Base-by-base conservation (phyloP, 2,329 filamentous ascomycete genomes). In the Aspergillus udagawae region DNA sequence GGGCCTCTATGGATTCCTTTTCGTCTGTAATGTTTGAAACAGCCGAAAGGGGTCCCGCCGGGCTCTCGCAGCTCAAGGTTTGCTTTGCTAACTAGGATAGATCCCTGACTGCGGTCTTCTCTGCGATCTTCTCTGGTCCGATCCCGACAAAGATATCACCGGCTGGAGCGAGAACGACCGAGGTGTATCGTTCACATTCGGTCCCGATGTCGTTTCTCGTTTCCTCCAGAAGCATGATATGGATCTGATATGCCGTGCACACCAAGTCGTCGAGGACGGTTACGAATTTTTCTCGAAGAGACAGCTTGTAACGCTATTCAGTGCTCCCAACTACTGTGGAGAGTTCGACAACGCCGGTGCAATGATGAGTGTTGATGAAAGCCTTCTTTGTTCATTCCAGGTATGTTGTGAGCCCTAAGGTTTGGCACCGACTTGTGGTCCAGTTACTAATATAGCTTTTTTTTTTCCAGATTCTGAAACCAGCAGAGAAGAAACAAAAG, bases 401-500 rank as follows among this genome's bases (percentile, higher is more conserved):
- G 91, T 94, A 77, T 57, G 77, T 68, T 41, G 38, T 49, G 38
- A 21, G 41, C 14, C 25, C 38, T n/a, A 58, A 35, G 6, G 7
- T 20, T 32, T 4, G 3, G 27, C 12, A 1, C 4, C 38, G 23
- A 42, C n/a, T 14, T 28, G 53, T 25, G 44, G 12, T 45, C 42
- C 29, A 14, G 25, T 61, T 53, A 55, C 64, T 64, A 60, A 61
- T 47, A 23, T 57, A 63, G 38, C 49, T 52, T 51, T 50, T 47
- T 50, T 47, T 49, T 54, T 50, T 47, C 48, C 53, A 96, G 91
- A 97, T 99, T 75, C 84, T 99, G 82, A 99, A 97, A 83, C 94
- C 94, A 73, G 94, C 94, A 78, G 94, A 99, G 86, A 99, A 99
- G 88, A 99, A 99, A 88, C 93, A 97, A 91, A 97, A 97, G 92